phyloP scores from a whole-genome alignment of 2,329 filamentous ascomycete genomes.

The Hymenoscyphus salicellus region DNA sequence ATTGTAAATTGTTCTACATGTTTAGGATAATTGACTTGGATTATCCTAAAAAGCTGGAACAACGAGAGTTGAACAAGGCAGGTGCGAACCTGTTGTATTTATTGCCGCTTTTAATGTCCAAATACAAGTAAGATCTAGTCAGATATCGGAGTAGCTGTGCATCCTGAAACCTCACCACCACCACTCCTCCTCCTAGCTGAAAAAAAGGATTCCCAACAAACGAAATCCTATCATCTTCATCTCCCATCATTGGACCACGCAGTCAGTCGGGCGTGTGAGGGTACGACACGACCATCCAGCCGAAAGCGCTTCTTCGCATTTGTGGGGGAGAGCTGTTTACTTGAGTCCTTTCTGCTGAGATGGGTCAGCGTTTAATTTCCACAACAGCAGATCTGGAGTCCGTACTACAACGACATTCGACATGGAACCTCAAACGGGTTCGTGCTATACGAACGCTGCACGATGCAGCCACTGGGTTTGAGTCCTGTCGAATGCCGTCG shows the following conservation, averaged over 20 bases:
- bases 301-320: background rate
- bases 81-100: too few species aligned
- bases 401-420: slow-evolving; percentile 7
- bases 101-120: background rate
- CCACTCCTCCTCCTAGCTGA: background rate
- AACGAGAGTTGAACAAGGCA: too few species aligned
- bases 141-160: background rate
- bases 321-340: background rate
- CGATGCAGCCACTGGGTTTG: background rate
- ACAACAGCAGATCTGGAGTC: background rate
- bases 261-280: background rate
- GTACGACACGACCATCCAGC: background rate
- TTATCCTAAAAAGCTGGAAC: too few species aligned
- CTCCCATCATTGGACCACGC: background rate
- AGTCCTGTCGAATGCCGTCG: background rate
- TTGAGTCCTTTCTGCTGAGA: background rate
- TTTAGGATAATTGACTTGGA: too few species aligned
- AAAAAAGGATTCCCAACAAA: background rate
- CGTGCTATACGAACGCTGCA: background rate
- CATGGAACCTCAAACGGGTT: background rate
- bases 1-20: too few species aligned
- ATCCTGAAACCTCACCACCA: background rate
- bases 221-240: background rate
- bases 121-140: background rate
- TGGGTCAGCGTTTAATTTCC: slow-evolving; percentile 3